A percentile compares a stretch with the other conserved stretches of the same genome.
These are phyloP conservation scores for Echria macrotheca DNA, from an alignment of 495 filamentous ascomycete genomes.

Conservation along the genomic window DNA sequence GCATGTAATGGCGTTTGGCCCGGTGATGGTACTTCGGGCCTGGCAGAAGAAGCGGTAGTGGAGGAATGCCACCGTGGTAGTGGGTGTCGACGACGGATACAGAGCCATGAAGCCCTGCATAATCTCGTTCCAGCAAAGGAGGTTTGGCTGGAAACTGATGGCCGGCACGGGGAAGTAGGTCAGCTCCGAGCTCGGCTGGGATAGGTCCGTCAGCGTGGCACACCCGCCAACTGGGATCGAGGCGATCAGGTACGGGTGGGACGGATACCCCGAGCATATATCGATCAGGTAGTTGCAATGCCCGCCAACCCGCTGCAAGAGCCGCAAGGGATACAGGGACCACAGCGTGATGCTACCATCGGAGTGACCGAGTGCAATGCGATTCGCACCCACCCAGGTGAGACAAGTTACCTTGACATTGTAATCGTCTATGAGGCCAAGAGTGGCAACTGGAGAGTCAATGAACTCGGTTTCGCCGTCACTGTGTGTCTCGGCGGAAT, in stretches of 20 bases:
- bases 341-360: slow-evolving; percentile 45
- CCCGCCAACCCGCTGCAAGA: slow-evolving; percentile 35
- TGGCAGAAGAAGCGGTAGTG: slow-evolving; percentile 42
- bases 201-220: slow-evolving; percentile 40
- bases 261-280: slow-evolving; percentile 43
- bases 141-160: slow-evolving; percentile 43
- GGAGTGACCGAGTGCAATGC: slow-evolving; percentile 40
- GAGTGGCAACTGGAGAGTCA: slow-evolving; percentile 32
- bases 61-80: slow-evolving; percentile 41
- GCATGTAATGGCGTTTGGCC: slow-evolving; percentile 38
- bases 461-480: slow-evolving; percentile 30
- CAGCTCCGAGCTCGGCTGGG: slow-evolving; percentile 37
- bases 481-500: no score
- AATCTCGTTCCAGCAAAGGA: slow-evolving; percentile 41
- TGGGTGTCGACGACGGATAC: slow-evolving; percentile 41
- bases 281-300: slow-evolving; percentile 43
- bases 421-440: slow-evolving; percentile 37
- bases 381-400: slow-evolving; percentile 45
- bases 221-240: slow-evolving; percentile 43
- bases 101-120: slow-evolving; percentile 42
- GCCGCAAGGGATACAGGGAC: slow-evolving; percentile 38
- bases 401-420: slow-evolving; percentile 41
- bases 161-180: slow-evolving; percentile 42
- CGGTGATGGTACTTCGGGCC: slow-evolving; percentile 41
- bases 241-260: slow-evolving; percentile 39